A percentile compares a stretch with the other conserved stretches of the same genome.
phyloP scores from a whole-genome alignment of 2,329 filamentous ascomycete species.

The Elsinoe ampelina region DNA sequence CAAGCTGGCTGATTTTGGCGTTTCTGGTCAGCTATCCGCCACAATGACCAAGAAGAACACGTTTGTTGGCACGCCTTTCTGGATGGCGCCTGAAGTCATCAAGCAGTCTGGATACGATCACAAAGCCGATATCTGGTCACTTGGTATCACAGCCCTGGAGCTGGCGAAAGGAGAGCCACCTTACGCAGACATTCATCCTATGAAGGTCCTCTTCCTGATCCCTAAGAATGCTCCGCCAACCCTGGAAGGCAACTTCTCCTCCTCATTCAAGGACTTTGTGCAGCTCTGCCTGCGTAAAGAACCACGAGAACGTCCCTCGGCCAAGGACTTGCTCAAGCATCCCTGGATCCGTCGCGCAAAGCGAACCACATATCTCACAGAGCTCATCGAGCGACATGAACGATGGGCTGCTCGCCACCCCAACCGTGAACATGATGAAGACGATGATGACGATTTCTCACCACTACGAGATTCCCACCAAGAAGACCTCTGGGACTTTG shows the following conservation, averaged over 20 bases:
- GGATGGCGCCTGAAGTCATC: slow-evolving; percentile 99
- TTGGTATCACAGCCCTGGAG: slow-evolving; percentile 89
- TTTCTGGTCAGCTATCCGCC: slow-evolving; percentile 88
- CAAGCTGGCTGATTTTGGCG: slow-evolving; percentile 93
- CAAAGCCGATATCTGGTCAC: slow-evolving; percentile 95
- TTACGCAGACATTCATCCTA: slow-evolving; percentile 92
- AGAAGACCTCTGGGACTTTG: slow-evolving; percentile 97
- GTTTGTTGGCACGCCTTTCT: slow-evolving; percentile 95
- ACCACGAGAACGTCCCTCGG: slow-evolving; percentile 77
- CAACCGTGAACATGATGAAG: slow-evolving; percentile 55
- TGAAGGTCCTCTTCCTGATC: slow-evolving; percentile 96
- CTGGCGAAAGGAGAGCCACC: slow-evolving; percentile 86
- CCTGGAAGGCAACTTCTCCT: slow-evolving; percentile 45
- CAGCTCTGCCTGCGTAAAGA: slow-evolving; percentile 72
- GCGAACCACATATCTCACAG: slow-evolving; percentile 91
- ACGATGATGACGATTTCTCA: slow-evolving; percentile 45
- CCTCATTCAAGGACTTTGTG: slow-evolving; percentile 43
- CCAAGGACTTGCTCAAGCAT: slow-evolving; percentile 78
- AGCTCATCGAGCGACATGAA: slow-evolving; percentile 83
- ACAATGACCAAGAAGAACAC: slow-evolving; percentile 99
- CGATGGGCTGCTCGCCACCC: slow-evolving; percentile 79
- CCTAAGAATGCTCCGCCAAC: slow-evolving; percentile 85
- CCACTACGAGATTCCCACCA: slow-evolving; percentile 44
- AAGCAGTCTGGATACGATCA: slow-evolving; percentile 97
- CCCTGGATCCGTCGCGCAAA: slow-evolving; percentile 86